Evolutionary conservation across 352 stramenopile genomes (phyloP).

Genomic region (Pythium insidiosum): DNA sequence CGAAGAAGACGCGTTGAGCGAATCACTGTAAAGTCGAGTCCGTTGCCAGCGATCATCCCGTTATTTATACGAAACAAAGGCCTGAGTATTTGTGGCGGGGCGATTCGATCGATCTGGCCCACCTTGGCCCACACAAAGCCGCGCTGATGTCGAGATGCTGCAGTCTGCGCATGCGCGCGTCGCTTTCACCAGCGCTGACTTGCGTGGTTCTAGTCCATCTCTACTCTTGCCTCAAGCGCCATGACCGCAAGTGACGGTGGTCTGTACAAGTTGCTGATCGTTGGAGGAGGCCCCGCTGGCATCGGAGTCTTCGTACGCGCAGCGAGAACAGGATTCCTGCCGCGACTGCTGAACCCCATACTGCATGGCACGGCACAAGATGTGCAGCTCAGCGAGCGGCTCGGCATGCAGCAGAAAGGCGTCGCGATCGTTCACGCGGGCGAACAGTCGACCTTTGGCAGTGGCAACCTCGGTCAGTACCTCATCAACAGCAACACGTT

Average conservation of each 20-base stretch:
- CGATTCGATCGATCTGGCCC: neutral
- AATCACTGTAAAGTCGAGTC: constrained; percentile 5
- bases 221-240: neutral
- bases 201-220: too few relatives aligned
- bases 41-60: neutral
- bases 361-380: constrained; percentile 33
- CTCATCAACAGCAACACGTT: constrained; percentile 87
- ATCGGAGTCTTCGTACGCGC: constrained; percentile 73
- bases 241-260: constrained; percentile 16
- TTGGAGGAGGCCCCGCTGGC: constrained; percentile 61
- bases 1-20: constrained; percentile 14
- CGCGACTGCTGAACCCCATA: constrained; percentile 37
- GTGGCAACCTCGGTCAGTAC: constrained; percentile 65
- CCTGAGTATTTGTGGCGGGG: neutral
- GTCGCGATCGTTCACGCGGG: constrained; percentile 60
- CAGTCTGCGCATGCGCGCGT: too few relatives aligned
- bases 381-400: constrained; percentile 20
- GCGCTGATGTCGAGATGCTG: too few relatives aligned
- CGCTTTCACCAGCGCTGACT: too few relatives aligned
- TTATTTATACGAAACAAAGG: neutral
- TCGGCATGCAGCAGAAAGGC: constrained; percentile 43
- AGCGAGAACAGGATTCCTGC: constrained; percentile 45
- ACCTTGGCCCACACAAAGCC: neutral
- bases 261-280: constrained; percentile 65
- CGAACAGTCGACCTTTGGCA: constrained; percentile 38